Evolutionary conservation across 768 basidiomycete genomes (phyloP).

Genomic region (Russula earlei): DNA sequence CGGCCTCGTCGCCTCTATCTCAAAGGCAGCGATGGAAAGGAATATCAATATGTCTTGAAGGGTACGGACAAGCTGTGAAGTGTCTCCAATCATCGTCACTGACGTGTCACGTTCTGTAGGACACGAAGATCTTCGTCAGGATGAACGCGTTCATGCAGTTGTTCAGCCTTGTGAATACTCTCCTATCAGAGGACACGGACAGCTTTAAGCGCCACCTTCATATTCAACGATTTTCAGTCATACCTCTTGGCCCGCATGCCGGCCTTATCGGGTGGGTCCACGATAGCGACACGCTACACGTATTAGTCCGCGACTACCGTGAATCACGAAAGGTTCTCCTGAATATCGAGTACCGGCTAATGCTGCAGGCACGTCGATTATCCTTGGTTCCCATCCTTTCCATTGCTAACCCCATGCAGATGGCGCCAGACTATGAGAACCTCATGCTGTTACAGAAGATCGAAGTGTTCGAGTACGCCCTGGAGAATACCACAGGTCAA

Average conservation of each 20-base stretch:
- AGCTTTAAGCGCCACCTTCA: constrained; percentile 95
- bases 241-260: constrained; percentile 90
- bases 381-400: not conserved
- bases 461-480: constrained; percentile 96
- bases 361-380: constrained; percentile 66
- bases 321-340: constrained; percentile 93
- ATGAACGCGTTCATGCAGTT: constrained; percentile 99
- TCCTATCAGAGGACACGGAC: constrained; percentile 85
- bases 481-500: constrained; percentile 97
- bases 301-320: constrained; percentile 91
- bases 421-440: constrained; percentile 98
- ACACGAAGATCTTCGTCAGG: constrained; percentile 97
- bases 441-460: constrained; percentile 93
- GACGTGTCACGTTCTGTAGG: constrained; percentile 36
- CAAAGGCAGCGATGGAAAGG: constrained; percentile 84
- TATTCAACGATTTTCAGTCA: constrained; percentile 88
- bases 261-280: constrained; percentile 94
- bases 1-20: constrained; percentile 82
- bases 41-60: constrained; percentile 89
- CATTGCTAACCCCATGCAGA: constrained; percentile 38
- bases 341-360: constrained; percentile 97
- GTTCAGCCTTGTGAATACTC: constrained; percentile 92
- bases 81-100: not conserved
- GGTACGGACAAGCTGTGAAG: constrained; percentile 36
- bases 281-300: constrained; percentile 92